Evolutionary conservation across 495 filamentous ascomycete species (phyloP).

Genomic region (Neurospora terricola): DNA sequence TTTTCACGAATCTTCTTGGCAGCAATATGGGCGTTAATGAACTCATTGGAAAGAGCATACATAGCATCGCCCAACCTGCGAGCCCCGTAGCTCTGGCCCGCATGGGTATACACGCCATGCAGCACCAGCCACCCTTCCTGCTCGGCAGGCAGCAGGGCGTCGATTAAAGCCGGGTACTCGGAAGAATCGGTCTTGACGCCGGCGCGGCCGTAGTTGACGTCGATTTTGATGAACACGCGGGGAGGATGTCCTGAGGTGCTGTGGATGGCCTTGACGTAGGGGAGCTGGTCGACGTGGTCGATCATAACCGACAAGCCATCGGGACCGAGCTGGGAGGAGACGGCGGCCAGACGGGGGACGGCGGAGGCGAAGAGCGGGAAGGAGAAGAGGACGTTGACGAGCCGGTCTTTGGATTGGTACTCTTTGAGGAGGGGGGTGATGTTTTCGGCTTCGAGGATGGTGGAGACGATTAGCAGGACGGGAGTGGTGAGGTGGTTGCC

Average conservation of each 20-base stretch:
- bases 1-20: conserved; percentile 23
- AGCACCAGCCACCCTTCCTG: conserved; percentile 32
- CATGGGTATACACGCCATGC: conserved; percentile 69
- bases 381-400: conserved; percentile 64
- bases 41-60: conserved; percentile 48
- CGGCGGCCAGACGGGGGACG: conserved; percentile 43
- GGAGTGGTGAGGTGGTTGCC: conserved; percentile 38
- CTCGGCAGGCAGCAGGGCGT: conserved; percentile 35
- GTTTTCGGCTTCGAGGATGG: conserved; percentile 63
- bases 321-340: conserved; percentile 41
- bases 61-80: conserved; percentile 44
- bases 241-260: conserved; percentile 31
- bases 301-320: conserved; percentile 55
- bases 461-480: conserved; percentile 68
- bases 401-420: conserved; percentile 37
- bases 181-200: conserved; percentile 48
- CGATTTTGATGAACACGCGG: conserved; percentile 64
- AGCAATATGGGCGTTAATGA: conserved; percentile 38
- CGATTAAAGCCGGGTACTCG: conserved; percentile 41
- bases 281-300: conserved; percentile 58
- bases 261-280: conserved; percentile 30
- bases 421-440: conserved; percentile 53
- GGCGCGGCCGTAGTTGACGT: conserved; percentile 68
- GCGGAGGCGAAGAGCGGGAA: conserved; percentile 60
- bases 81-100: conserved; percentile 60